These are phyloP conservation scores for Starmera caribaea DNA, from an alignment of 805 yeast species.

Conservation along the genomic window DNA sequence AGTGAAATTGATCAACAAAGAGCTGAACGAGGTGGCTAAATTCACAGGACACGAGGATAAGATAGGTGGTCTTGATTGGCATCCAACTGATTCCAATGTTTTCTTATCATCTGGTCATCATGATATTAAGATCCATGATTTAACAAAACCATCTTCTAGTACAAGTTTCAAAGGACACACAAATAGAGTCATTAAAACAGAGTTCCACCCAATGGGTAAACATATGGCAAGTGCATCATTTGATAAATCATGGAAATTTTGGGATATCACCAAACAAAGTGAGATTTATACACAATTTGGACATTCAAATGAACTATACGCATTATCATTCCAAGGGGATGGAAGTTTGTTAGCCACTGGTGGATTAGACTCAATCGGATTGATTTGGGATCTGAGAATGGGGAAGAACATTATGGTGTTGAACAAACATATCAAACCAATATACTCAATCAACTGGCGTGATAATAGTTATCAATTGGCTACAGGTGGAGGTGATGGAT, in stretches of 20 bases:
- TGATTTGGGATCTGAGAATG: conserved; percentile 80
- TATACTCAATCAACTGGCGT: conserved; percentile 67
- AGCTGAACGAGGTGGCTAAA: conserved; percentile 22
- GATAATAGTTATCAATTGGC: conserved; percentile 67
- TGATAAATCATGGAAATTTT: conserved; percentile 81
- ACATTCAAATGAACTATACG: conserved; percentile 63
- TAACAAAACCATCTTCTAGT: conserved; percentile 4
- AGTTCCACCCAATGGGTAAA: conserved; percentile 55
- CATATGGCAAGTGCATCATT: conserved; percentile 63
- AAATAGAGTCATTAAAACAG: conserved; percentile 47
- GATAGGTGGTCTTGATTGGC: conserved; percentile 66
- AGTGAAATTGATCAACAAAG: conserved; percentile 37
- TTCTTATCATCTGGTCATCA: conserved; percentile 42
- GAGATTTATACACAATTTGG: conserved; percentile 75
- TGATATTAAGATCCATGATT: conserved; percentile 24
- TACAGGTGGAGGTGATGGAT: conserved; percentile 78
- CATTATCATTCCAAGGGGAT: conserved; percentile 58
- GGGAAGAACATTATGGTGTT: conserved; percentile 56
- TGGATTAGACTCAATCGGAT: conserved; percentile 65
- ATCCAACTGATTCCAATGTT: conserved; percentile 19
- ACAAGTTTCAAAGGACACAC: conserved; percentile 32
- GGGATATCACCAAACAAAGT: conserved; percentile 52
- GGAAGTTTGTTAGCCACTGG: conserved; percentile 72
- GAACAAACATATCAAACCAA: conserved; percentile 62
- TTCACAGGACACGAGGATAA: conserved; percentile 42